These are phyloP conservation scores for Termitomyces sp. DNA, from an alignment of 768 basidiomycete species.

Conservation along the genomic window DNA sequence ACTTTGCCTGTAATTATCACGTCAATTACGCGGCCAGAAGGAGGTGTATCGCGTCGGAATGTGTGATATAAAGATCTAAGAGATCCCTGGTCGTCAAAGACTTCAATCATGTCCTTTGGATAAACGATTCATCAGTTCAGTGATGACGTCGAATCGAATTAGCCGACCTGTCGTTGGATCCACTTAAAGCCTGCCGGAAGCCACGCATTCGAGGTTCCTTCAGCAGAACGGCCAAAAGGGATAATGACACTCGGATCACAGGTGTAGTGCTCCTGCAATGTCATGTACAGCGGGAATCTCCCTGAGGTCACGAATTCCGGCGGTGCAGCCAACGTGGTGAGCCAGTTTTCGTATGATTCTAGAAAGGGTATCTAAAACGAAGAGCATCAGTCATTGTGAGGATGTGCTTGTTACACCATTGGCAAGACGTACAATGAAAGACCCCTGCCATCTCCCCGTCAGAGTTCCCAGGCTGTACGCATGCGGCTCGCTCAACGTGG, in stretches of 20 bases:
- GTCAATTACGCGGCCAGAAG: slow-evolving; percentile 28
- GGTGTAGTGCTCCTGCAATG: slow-evolving; percentile 43
- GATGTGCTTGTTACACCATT: not conserved
- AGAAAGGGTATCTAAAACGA: slow-evolving; percentile 31
- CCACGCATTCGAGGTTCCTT: slow-evolving; percentile 41
- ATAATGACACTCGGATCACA: slow-evolving; percentile 27
- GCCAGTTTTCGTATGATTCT: slow-evolving; percentile 34
- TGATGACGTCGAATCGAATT: slow-evolving; percentile 28
- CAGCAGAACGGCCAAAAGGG: slow-evolving; percentile 27
- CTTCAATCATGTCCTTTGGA: slow-evolving; percentile 44
- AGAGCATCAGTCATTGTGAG: not conserved
- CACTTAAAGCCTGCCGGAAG: slow-evolving; percentile 35
- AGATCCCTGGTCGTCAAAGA: slow-evolving; percentile 29
- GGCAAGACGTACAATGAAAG: slow-evolving; percentile 34
- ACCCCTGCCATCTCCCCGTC: slow-evolving; percentile 46
- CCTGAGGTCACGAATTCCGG: slow-evolving; percentile 28
- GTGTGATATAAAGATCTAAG: slow-evolving; percentile 37
- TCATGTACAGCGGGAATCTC: slow-evolving; percentile 43
- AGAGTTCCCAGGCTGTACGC: slow-evolving; percentile 40
- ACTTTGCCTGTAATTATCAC: slow-evolving; percentile 53
- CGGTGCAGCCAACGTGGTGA: slow-evolving; percentile 26
- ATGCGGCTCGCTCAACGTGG: slow-evolving; percentile 15
- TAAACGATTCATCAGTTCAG: slow-evolving; percentile 40
- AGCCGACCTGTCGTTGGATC: slow-evolving; percentile 30
- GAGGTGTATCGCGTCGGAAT: slow-evolving; percentile 15